Conservation (phyloP, 331 rosid genomes). For the Prunus yedoensis region DNA sequence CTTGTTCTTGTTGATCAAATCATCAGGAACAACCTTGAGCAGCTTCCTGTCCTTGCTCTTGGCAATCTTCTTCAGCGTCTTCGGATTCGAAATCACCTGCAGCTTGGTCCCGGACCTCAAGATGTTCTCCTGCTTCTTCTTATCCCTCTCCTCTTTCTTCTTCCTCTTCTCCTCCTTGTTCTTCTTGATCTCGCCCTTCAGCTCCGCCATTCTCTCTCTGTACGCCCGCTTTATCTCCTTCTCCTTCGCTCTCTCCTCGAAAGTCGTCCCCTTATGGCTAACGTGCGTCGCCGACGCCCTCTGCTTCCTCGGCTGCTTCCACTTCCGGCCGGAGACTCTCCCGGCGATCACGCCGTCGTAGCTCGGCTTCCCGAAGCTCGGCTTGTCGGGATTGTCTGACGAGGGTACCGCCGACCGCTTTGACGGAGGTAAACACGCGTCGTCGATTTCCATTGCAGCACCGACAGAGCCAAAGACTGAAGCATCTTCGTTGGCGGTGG, state of each 20-base stretch:
- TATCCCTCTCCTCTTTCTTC: slow-evolving; percentile 80
- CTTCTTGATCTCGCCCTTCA: slow-evolving; percentile 71
- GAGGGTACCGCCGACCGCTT: slow-evolving; percentile 77
- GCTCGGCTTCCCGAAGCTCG: slow-evolving; percentile 60
- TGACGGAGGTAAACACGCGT: slow-evolving; percentile 47
- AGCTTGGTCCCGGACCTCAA: slow-evolving; percentile 77
- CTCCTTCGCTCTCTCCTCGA: slow-evolving; percentile 67
- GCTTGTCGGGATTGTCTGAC: slow-evolving; percentile 66
- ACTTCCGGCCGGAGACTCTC: slow-evolving; percentile 71
- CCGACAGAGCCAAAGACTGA: not conserved
- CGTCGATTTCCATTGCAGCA: slow-evolving; percentile 75
- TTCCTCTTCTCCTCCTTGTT: slow-evolving; percentile 81
- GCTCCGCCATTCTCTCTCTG: slow-evolving; percentile 63
- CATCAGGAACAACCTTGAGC: slow-evolving; percentile 77
- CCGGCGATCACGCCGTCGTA: slow-evolving; percentile 91
- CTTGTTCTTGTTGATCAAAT: slow-evolving; percentile 24
- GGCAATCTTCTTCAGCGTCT: slow-evolving; percentile 75
- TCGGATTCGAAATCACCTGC: slow-evolving; percentile 79
- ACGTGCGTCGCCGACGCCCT: slow-evolving; percentile 66
- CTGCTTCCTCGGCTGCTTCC: slow-evolving; percentile 74
- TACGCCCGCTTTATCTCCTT: slow-evolving; percentile 78
- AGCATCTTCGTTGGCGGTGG: slow-evolving; percentile 2
- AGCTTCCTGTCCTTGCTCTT: slow-evolving; percentile 74
- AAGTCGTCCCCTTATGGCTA: slow-evolving; percentile 57
- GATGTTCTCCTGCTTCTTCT: slow-evolving; percentile 87